Base-by-base conservation (phyloP, 1,284 basidiomycete species). In the Tylopilus sp. region DNA sequence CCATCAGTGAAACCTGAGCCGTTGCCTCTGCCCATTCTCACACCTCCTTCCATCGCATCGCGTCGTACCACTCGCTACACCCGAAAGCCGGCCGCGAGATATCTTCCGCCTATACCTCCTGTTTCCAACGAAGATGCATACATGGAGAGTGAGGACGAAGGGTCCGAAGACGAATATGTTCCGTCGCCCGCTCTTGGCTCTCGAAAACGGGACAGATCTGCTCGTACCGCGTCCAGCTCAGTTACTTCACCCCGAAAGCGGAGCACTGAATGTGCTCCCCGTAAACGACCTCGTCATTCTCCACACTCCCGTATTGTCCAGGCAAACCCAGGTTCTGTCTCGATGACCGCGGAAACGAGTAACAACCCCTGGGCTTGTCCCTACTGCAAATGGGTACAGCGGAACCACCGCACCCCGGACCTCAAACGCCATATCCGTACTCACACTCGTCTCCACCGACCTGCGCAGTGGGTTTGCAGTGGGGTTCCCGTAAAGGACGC, bases 361-460 rank as follows among this genome's bases (percentile, higher is more conserved):
- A 59, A 34, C 18, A 66, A 66, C 8, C 56, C 59, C 36, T 65
- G 64, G 64, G 64, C 64, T 0, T 69, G 67, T 42, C 67, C 64
- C 18, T 48, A 64, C 30, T 66, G 67, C 46, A 60, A 52, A 37
- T 66, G 67, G 67, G 61, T 66, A 12, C 67, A 66, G 19, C 57
- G 50, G 28, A 75, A 74, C 60, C 64, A 65, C 39, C 73, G 80
- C 30, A 59, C 71, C 30, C 77, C 77, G 7, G 80, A 82, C 52
- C 75, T 77, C 55, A 72, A 71, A 57, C 73, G 81, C 15, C 80
- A 82, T 57, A 57, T 80, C 28, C 64, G 61, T 25, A 78, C 79
- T 0, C 80, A 82, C 49, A 66, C 70, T 26, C 71, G 72, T 40
- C 55, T 55, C 26, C 50, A 56, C 21, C 59, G 63, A 13, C 66